These are phyloP conservation scores for Suillus subaureus DNA, from an alignment of 768 basidiomycete genomes.

Conservation along the genomic window DNA sequence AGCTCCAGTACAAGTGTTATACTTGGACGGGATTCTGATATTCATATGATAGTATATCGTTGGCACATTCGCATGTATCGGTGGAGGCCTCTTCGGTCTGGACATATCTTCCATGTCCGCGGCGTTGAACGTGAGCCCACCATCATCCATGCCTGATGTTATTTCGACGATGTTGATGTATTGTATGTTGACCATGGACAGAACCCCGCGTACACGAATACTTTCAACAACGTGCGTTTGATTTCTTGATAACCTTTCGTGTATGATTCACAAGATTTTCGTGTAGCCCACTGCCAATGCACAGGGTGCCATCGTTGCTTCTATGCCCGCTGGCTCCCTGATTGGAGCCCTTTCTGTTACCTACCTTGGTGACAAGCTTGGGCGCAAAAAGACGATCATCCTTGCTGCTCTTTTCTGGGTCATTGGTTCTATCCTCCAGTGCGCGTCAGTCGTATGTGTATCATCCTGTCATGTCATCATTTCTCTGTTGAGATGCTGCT, in stretches of 20 bases:
- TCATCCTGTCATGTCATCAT: background rate
- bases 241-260: background rate
- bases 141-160: background rate
- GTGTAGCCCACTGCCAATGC: conserved; percentile 49
- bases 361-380: conserved; percentile 62
- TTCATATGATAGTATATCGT: conserved; percentile 62
- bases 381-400: conserved; percentile 68
- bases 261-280: conserved; percentile 9
- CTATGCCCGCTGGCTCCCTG: conserved; percentile 76
- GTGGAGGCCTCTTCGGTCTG: conserved; percentile 77
- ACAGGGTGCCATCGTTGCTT: conserved; percentile 76
- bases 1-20: background rate
- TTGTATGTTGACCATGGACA: conserved; percentile 12
- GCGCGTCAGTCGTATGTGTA: conserved; percentile 48
- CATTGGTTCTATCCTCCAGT: conserved; percentile 72
- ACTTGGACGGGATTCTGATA: background rate
- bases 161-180: background rate
- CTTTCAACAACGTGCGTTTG: conserved; percentile 28
- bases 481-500: background rate
- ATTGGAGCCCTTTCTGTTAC: conserved; percentile 66
- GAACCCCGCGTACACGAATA: conserved; percentile 29
- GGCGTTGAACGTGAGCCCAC: conserved; percentile 55
- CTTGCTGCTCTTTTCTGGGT: conserved; percentile 72
- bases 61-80: conserved; percentile 81
- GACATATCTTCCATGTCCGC: conserved; percentile 86